Evolutionary conservation across 2,329 filamentous ascomycete genomes (phyloP).

Genomic region (Microcera coccophila): DNA sequence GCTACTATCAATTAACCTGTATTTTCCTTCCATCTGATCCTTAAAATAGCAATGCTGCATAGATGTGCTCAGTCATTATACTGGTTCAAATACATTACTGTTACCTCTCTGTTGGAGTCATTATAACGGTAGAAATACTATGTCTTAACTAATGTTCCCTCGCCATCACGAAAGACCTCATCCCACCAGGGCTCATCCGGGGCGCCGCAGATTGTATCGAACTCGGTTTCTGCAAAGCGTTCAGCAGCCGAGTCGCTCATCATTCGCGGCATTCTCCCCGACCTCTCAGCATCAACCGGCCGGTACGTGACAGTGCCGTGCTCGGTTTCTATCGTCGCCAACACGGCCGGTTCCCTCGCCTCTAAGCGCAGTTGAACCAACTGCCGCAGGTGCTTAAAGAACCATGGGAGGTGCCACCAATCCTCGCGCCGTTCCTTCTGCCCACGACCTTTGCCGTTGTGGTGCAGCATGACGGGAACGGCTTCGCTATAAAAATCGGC

Average conservation of each 20-base stretch:
- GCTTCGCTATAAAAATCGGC: conserved; percentile 16
- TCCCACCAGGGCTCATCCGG: background rate
- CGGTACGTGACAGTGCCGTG: background rate
- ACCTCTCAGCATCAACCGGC: background rate
- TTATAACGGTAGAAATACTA: too few relatives aligned
- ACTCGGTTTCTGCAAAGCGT: background rate
- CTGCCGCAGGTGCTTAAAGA: conserved; percentile 4
- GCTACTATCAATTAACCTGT: too few relatives aligned
- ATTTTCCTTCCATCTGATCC: too few relatives aligned
- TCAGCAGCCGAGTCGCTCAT: background rate
- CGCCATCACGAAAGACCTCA: background rate
- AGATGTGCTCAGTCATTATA: too few relatives aligned
- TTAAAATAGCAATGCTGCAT: too few relatives aligned
- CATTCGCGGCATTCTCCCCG: background rate
- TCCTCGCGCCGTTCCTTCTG: conserved; percentile 10
- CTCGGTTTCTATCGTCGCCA: background rate
- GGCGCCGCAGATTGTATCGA: background rate
- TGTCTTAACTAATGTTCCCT: background rate
- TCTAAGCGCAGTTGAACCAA: background rate
- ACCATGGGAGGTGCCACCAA: conserved; percentile 22
- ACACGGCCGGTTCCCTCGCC: background rate
- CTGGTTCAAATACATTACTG: too few relatives aligned
- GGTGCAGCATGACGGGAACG: conserved; percentile 18
- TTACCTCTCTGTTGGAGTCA: too few relatives aligned
- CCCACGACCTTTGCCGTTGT: conserved; percentile 16